phyloP scores from a whole-genome alignment of 192 early-diverging fungal species.

The Gryganskiella cystojenkinii region DNA sequence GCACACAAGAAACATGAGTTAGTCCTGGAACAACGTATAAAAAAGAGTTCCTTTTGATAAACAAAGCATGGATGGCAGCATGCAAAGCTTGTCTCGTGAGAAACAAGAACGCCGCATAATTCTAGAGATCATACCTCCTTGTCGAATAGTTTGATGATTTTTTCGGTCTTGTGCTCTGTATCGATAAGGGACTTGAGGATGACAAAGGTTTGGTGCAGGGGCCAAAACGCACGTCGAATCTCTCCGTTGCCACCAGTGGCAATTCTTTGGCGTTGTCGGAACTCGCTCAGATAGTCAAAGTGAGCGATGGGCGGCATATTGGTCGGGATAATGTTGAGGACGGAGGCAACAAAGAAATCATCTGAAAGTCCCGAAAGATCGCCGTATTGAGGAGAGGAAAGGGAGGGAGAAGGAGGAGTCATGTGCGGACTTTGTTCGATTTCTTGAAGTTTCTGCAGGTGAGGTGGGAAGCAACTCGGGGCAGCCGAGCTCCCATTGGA shows the following conservation, averaged over 20 bases:
- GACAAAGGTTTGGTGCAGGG: constrained; percentile 14
- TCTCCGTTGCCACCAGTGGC: constrained; percentile 48
- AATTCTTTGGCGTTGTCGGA: constrained; percentile 31
- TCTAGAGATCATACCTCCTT: constrained; percentile 51
- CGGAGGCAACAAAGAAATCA: constrained; percentile 39
- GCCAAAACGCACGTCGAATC: constrained; percentile 35
- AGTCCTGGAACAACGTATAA: too few relatives aligned
- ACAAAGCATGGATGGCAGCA: too few relatives aligned
- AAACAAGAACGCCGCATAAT: too few relatives aligned
- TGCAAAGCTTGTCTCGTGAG: too few relatives aligned
- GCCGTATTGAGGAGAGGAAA: constrained; percentile 19
- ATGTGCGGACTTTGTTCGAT: constrained; percentile 4
- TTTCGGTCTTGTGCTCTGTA: constrained; percentile 22
- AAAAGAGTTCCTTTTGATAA: too few relatives aligned
- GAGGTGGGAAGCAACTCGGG: too few relatives aligned
- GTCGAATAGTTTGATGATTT: constrained; percentile 35
- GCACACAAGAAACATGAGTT: too few relatives aligned
- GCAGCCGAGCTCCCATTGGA: background rate
- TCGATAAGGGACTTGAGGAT: constrained; percentile 47
- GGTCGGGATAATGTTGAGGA: constrained; percentile 42
- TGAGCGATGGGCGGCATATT: constrained; percentile 12
- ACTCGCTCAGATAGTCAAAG: constrained; percentile 32
- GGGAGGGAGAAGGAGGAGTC: constrained; percentile 19
- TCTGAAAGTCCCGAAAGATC: constrained; percentile 2
- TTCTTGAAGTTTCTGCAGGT: too few relatives aligned